Evolutionary conservation across 345 rosid species (phyloP).

Genomic region (Turnera subulata): DNA sequence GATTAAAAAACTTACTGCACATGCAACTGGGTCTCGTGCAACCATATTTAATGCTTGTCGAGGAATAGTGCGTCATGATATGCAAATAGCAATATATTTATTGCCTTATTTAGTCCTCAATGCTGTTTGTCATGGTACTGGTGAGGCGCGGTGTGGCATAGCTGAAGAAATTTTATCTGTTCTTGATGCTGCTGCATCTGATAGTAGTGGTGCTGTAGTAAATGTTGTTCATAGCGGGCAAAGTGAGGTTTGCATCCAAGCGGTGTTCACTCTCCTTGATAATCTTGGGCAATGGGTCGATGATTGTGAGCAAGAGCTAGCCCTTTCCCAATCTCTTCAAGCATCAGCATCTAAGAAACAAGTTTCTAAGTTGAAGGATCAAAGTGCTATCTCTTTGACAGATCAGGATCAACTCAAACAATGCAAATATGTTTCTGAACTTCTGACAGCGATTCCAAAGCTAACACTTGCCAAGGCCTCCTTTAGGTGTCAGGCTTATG

Average conservation of each 20-base stretch:
- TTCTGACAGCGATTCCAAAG: constrained; percentile 79
- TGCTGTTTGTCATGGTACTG: constrained; percentile 82
- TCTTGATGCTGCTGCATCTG: constrained; percentile 86
- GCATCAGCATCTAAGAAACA: constrained; percentile 57
- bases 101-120: constrained; percentile 86
- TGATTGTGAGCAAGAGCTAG: constrained; percentile 75
- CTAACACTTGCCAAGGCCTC: constrained; percentile 89
- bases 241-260: constrained; percentile 93
- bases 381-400: constrained; percentile 35
- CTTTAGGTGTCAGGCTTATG: constrained; percentile 90
- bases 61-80: constrained; percentile 96
- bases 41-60: constrained; percentile 87
- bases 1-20: constrained; percentile 79
- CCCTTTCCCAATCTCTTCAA: constrained; percentile 64
- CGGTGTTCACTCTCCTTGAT: constrained; percentile 93
- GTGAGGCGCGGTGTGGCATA: constrained; percentile 78
- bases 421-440: constrained; percentile 84
- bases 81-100: constrained; percentile 84
- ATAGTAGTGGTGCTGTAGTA: constrained; percentile 53
- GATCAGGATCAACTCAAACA: constrained; percentile 74
- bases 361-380: constrained; percentile 56
- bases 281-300: constrained; percentile 99
- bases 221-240: constrained; percentile 55
- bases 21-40: constrained; percentile 86
- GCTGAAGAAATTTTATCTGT: constrained; percentile 81